Evolutionary conservation across 805 yeast species (phyloP), one percentile per base, ranked within the genome.

Genomic region (Starmera quercuum): DNA sequence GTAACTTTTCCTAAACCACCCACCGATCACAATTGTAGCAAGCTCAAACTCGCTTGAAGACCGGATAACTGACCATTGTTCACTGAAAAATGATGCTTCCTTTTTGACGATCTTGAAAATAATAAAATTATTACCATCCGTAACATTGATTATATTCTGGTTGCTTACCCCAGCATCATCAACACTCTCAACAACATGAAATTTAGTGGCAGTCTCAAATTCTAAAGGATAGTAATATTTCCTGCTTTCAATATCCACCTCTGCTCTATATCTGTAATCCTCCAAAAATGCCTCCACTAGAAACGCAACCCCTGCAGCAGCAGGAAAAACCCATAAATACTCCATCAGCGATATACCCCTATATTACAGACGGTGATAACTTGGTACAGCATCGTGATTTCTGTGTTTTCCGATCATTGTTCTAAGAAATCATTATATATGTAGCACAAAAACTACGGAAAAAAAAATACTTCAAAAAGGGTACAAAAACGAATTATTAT

Each of bases 141-240:
- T 27, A 4, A 27, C 21, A 27, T 27, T 27, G 11, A 27, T 17
- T 11, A 27, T 22, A 27, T 17, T 25, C 13, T 23, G 15, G 12
- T 23, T 15, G 13, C 26, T 17, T 5, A 14, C 27, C 11, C 23
- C 23, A 21, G 23, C 23, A 21, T 8, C 23, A 25, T 15, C 27
- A 11, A 13, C 15, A 25, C 27, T 25, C 15, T 23, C 25, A 11
- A 31, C 15, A 8, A 31, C 19, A 18, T 31, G 33, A 10, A 17
- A 31, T 18, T 13, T 26, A 3, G 20, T 13, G 7, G 28, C 27
- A 2, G 18, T 12, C 7, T 31, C 13, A 16, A 31, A 22, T n/a
- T 23, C 18, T 13, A 31, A 24, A n/a, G 33, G 33, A 31, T 31
- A 31, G 25, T 17, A 31, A 5, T 13, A n/a, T 13, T 18, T 23